Base-by-base conservation (phyloP, 1,284 basidiomycete genomes). In the Vanrija sp. region DNA sequence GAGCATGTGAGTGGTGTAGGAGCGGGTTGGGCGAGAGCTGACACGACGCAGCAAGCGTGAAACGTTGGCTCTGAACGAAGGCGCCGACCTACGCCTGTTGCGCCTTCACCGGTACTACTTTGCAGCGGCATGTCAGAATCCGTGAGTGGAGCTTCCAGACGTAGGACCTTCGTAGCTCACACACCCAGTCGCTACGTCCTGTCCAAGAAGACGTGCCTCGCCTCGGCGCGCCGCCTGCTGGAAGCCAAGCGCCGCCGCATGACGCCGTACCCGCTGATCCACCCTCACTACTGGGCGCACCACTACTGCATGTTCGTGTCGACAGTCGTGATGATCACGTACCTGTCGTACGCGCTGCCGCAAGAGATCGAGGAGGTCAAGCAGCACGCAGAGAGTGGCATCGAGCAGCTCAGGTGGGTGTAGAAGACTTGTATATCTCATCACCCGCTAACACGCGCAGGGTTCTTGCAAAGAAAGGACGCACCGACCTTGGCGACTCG, bases 71-170 rank as follows among this genome's bases (percentile, higher is more conserved):
- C 45, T 64, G 27, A 54, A 51, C 27, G 61, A 64, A 23, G 62
- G 60, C 18, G 57, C 56, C 25, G 59, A 61, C 45, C 51, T 64
- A 5, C 62, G 62, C 6, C 56, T 64, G 8, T 49, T 64, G 50
- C 58, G 62, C 3, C 35, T 64, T 41, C 62, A 64, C 38, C 49
- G 62, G 6, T 60, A 56, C 42, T 64, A 64, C 58, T 61, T 62
- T 36, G 60, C 62, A 18, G 54, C 53, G 39, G 58, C 60, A 5
- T 64, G 59, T 47, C 44, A 53, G 49, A 59, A 63, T 45, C 54
- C 61, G 56, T 58, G 23, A 2, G 56, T 52, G 12, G 31, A 31
- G 31, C 31, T 31, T n/a, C n/a, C n/a, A n/a, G 10, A 12, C 18
- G 6, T 12, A 5, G 27, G 8, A 6, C 6, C 4, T 37, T 20